These are phyloP conservation scores for Xylariaceae sp. DNA, from an alignment of 2,329 filamentous ascomycete species.

Conservation along the genomic window DNA sequence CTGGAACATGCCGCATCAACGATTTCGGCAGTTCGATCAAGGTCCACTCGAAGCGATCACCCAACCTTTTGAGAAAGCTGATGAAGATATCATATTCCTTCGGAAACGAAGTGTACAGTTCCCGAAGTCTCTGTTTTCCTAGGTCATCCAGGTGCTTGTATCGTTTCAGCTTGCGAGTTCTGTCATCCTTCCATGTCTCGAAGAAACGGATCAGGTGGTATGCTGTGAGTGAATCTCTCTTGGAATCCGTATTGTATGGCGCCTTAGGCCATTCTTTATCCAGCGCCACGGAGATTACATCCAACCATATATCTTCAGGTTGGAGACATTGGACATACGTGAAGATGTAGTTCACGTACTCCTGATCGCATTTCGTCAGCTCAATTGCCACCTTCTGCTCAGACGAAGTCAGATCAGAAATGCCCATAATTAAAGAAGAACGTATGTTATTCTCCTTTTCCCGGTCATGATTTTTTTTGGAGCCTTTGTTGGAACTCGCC, in stretches of 20 bases:
- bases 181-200: conserved; percentile 21
- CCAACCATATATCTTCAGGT: conserved; percentile 27
- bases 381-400: conserved; percentile 27
- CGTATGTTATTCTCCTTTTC: not conserved
- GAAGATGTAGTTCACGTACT: conserved; percentile 26
- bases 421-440: conserved; percentile 21
- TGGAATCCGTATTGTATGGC: conserved; percentile 13
- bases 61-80: conserved; percentile 22
- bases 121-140: conserved; percentile 15
- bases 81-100: conserved; percentile 19
- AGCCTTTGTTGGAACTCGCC: not conserved
- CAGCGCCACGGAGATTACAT: conserved; percentile 24
- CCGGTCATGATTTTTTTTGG: not conserved
- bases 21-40: not conserved
- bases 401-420: conserved; percentile 23
- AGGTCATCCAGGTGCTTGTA: conserved; percentile 21
- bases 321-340: conserved; percentile 11
- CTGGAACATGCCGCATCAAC: not conserved
- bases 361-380: conserved; percentile 24
- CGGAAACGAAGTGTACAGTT: conserved; percentile 1
- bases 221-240: conserved; percentile 16
- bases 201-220: conserved; percentile 26
- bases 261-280: conserved; percentile 18
- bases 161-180: conserved; percentile 3
- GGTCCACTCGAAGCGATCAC: conserved; percentile 28